Percentiles rank a stretch among this genome's conserved stretches.
phyloP scores from a whole-genome alignment of 352 stramenopile species.

The Phytophthora syringae region DNA sequence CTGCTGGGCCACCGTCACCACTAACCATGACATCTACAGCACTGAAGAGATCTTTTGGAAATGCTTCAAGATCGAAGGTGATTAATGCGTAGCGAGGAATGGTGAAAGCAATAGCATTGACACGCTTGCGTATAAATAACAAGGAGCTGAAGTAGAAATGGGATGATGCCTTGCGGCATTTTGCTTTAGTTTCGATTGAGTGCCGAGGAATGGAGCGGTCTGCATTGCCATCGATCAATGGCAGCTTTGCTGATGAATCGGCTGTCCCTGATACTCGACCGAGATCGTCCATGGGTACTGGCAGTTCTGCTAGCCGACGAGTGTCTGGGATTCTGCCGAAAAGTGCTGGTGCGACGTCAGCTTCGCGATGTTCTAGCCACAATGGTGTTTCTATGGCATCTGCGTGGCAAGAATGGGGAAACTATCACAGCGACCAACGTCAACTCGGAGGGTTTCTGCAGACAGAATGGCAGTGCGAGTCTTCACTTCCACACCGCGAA shows the following conservation, averaged over 20 bases:
- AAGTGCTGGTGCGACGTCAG: slow-evolving; percentile 34
- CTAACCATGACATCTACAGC: slow-evolving; percentile 6
- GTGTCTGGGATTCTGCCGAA: slow-evolving; percentile 19
- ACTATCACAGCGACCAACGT: slow-evolving; percentile 15
- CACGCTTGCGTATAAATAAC: slow-evolving; percentile 31
- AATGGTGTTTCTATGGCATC: slow-evolving; percentile 4
- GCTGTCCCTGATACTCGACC: slow-evolving; percentile 1
- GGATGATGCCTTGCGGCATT: slow-evolving; percentile 1
- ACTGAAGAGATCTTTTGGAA: slow-evolving; percentile 3
- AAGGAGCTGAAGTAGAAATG: slow-evolving; percentile 11
- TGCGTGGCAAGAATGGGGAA: slow-evolving; percentile 7
- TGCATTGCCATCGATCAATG: slow-evolving; percentile 25
- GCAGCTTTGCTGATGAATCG: slow-evolving; percentile 1
- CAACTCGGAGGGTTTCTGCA: slow-evolving; percentile 8
- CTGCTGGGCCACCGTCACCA: not conserved
- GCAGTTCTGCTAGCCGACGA: slow-evolving; percentile 2
- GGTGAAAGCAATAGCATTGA: too few relatives aligned
- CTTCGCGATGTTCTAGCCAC: slow-evolving; percentile 8
- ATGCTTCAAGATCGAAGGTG: slow-evolving; percentile 3
- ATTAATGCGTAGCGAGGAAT: too few relatives aligned
- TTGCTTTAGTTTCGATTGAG: slow-evolving; percentile 1
- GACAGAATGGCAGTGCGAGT: slow-evolving; percentile 11
- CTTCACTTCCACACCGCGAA: slow-evolving; percentile 13
- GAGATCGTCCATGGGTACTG: slow-evolving; percentile 3
- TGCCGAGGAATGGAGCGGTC: slow-evolving; percentile 18